Base-by-base conservation (phyloP, 768 basidiomycete species). In the Termitomyces heimii region DNA sequence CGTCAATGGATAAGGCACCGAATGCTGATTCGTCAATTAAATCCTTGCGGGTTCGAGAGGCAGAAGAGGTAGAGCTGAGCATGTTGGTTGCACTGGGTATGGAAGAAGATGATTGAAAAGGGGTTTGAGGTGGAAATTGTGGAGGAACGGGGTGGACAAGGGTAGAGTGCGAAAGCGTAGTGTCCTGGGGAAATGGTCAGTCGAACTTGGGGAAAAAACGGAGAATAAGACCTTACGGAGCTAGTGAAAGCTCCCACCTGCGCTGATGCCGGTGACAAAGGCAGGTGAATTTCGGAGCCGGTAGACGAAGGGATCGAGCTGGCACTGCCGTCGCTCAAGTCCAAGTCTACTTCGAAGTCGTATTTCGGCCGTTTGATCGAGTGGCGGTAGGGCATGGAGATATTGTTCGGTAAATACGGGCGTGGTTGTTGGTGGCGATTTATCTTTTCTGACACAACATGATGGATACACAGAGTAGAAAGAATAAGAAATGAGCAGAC, bases 1-100 rank as follows among this genome's bases (percentile, higher is more conserved):
- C 89, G 56, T 90, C 89, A 51, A 92, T 76, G 20, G 82, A 83
- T 84, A 92, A 81, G 52, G 86, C 76, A 8, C 87, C 89, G 66
- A 92, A 91, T 1, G 84, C 85, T 24, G 77, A 79, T 56, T 79
- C 62, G 56, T 76, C 53, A 42, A 51, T 9, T 16, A 37, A 18
- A 42, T 55, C 12, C 13, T 53, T 40, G 28, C 50, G 14, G 12
- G 22, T 53, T 43, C 44, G n/a, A 8, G 54, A 22, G 34, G 54
- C 26, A 26, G 44, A 16, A 29, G 43, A 8, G 10, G 9, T 35
- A 8, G 40, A 28, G 13, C 28, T 43, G 4, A 34, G 4, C 29
- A 51, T 35, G 40, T 16, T 28, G 2, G 53, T 40, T 8, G 35
- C 4, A 13, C 9, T 34, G 4, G 22, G 24, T 9, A 40, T 42